Evolutionary conservation across 768 basidiomycete genomes (phyloP), one percentile per base, ranked within the genome.

Genomic region (Leccinellum rugosiceps): DNA sequence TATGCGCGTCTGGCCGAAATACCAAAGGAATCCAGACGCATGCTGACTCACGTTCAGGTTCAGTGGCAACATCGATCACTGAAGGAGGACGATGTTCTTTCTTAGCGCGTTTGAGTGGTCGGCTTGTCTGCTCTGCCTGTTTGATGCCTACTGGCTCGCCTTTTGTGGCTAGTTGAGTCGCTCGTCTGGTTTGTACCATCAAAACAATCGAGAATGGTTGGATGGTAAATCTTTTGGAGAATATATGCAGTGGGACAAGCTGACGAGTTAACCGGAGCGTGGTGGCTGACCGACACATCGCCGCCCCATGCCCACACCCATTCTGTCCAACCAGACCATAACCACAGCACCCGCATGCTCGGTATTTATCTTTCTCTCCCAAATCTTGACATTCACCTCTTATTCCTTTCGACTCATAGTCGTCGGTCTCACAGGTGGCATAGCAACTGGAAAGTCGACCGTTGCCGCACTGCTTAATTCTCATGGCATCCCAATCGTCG

Each of bases 361-460:
- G 64, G 64, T 65, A 65, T 45, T 38, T 48, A 15, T 21, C n/a
- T 53, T 46, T 54, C 4, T 10, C 23, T 28, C 4, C 23, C 9
- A 14, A 43, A 13, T 25, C 28, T 14, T 7, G 1, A 25, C 38
- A 15, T 10, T 7, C 21, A 6, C 13, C 26, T 35, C 53, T 47
- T 11, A 64, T 38, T 21, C 47, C 32, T 46, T 55, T 25, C 53
- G 23, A 44, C 11, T 4, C 13, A 2, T 7, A 96, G 95, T 98
- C 57, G 83, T 97, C 59, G 96, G 97, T 41, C 83, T 99, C 21
- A 98, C 96, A 28, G 97, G 97, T 8, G 93, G 95, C 2, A 98
- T 99, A 57, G 92, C 94, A 21, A 94, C 94, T 7, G 94, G 96
- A 53, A 99, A 99, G 76, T 97, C 95, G 0, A 90, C 94, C 13